phyloP scores from a whole-genome alignment of 305 asterid species.

The Fraxinus greggii region DNA sequence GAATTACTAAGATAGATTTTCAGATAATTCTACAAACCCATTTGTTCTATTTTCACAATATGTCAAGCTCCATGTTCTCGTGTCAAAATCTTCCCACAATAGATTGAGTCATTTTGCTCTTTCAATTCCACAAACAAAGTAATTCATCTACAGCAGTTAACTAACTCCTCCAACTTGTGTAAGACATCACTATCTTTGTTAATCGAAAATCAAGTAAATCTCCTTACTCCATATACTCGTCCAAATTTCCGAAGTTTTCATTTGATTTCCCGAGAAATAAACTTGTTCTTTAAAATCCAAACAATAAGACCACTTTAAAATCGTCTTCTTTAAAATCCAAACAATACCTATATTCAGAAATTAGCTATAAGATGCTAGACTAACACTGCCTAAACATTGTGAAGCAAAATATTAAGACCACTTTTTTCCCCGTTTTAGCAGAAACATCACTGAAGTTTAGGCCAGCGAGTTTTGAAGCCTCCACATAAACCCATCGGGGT shows the following conservation, averaged over 20 bases:
- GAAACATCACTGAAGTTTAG: neutral
- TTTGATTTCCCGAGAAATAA: neutral
- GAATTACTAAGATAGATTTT: no score
- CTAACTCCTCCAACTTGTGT: neutral
- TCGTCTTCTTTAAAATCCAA: neutral
- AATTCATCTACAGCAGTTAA: neutral
- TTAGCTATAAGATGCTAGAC: neutral
- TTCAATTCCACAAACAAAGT: neutral
- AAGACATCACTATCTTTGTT: neutral
- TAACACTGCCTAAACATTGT: constrained; percentile 6
- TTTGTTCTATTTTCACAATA: neutral
- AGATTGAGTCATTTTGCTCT: neutral
- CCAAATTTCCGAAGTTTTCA: neutral
- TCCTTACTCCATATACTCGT: neutral
- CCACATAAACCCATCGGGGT: neutral
- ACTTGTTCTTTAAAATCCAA: neutral
- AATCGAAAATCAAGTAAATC: constrained; percentile 3
- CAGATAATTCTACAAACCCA: neutral
- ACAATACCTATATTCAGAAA: neutral
- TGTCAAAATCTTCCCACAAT: neutral
- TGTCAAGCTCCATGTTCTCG: neutral
- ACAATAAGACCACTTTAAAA: neutral
- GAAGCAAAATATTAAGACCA: neutral
- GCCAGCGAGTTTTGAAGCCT: neutral
- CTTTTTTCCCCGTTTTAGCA: neutral